Evolutionary conservation across 345 rosid genomes (phyloP), one percentile per base, ranked within the genome.

Genomic region (Microthlaspi erraticum): DNA sequence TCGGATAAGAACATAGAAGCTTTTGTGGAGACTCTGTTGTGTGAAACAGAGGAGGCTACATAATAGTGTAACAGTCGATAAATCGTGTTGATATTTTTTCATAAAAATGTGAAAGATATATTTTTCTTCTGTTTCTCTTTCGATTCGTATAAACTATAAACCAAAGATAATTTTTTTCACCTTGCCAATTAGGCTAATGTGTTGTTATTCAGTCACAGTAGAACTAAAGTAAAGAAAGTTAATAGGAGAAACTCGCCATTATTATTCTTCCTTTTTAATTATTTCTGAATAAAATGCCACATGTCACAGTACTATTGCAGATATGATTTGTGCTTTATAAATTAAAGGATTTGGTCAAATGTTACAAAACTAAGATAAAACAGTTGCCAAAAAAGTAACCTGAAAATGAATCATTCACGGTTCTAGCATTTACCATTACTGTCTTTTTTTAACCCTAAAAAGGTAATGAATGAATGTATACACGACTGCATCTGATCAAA

Each of bases 1-100:
- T 85, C 80, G 0, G 78, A 83, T 18, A 64, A 26, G 48, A 91
- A 88, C 64, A 66, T 88, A 10, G 71, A 68, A 64, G 80, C 73
- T 78, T 91, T 88, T 67, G 81, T 67, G 54, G 31, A 49, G 26
- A 29, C 14, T 23, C 8, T 70, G 29, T 32, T 42, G n/a, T 10
- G 34, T 39, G 41, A 59, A 32, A 19, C 41, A 66, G 39, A 58
- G 14, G 53, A 49, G 31, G 16, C 39, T 33, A 12, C 29, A 26
- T 26, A 26, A 26, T 26, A 26, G n/a, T n/a, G n/a, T 26, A 26
- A 26, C 29, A 26, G 29, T 26, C 29, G 4, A 26, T 26, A 26
- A 26, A 26, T 1, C 29, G 3, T 2, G 29, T 26, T 26, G 29
- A 26, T 26, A 26, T 26, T 26, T 26, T 5, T 26, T 26, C 29